A percentile compares a stretch with the other conserved stretches of the same genome.
These are phyloP conservation scores for Malassezia japonica DNA, from an alignment of 1,284 basidiomycete genomes.

Conservation along the genomic window DNA sequence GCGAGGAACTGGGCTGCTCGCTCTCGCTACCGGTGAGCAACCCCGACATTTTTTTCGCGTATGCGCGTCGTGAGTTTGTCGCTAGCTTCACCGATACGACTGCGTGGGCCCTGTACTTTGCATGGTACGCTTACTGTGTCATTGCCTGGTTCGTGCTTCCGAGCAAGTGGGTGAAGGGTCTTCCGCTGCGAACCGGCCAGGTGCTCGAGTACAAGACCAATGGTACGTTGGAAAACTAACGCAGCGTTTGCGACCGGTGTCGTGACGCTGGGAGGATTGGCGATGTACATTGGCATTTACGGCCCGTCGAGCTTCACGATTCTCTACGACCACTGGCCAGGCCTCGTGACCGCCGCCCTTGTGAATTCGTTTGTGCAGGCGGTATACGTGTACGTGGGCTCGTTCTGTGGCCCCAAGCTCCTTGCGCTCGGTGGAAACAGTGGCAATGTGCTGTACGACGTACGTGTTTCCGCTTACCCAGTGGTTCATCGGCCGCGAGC, in stretches of 20 bases:
- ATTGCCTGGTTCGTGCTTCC: conserved; percentile 74
- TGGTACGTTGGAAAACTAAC: conserved; percentile 54
- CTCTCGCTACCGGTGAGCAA: conserved; percentile 27
- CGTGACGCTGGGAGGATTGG: conserved; percentile 52
- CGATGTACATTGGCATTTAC: conserved; percentile 60
- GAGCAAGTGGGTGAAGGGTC: conserved; percentile 74
- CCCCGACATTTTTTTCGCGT: conserved; percentile 18
- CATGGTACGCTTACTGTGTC: conserved; percentile 82
- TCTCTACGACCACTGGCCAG: conserved; percentile 83
- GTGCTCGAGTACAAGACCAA: conserved; percentile 83
- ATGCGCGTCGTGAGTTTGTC: conserved; percentile 21
- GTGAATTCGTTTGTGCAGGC: conserved; percentile 62
- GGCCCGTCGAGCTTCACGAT: conserved; percentile 76
- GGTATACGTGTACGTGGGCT: conserved; percentile 62
- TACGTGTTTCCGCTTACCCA: conserved; percentile 53
- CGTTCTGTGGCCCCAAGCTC: conserved; percentile 59
- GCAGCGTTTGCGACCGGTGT: conserved; percentile 78
- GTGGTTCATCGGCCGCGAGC: conserved; percentile 93
- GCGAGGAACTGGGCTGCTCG: conserved; percentile 53
- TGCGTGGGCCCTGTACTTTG: conserved; percentile 66
- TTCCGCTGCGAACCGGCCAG: conserved; percentile 66
- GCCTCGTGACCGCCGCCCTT: conserved; percentile 73
- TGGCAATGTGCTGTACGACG: conserved; percentile 80
- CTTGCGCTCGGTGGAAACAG: conserved; percentile 86
- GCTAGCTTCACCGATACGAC: conserved; percentile 64